These are phyloP conservation scores for Oehlia diaphana DNA, from an alignment of 192 early-diverging fungal species.

Conservation along the genomic window DNA sequence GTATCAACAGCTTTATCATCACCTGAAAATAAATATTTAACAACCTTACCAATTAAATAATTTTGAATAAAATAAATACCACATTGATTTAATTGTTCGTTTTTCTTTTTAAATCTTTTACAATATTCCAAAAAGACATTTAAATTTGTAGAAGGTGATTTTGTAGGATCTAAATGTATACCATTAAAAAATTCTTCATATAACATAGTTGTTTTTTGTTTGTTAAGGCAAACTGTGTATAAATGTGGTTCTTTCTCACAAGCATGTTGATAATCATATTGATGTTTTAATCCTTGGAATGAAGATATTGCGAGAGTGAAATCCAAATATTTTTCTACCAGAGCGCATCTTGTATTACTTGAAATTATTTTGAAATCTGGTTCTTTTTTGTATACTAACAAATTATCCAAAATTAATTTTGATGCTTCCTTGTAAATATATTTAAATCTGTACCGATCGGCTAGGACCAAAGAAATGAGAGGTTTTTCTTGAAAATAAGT, in stretches of 20 bases:
- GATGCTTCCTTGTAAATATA: slow-evolving; percentile 4
- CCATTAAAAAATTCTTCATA: neutral
- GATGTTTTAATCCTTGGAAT: neutral
- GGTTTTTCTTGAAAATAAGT: neutral
- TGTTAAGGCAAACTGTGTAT: neutral
- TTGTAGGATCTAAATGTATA: neutral
- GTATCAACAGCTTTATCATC: neutral
- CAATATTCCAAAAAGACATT: neutral
- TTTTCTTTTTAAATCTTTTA: neutral
- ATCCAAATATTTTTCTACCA: neutral
- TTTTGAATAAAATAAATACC: neutral
- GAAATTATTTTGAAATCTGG: neutral
- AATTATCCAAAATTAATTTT: slow-evolving; percentile 7
- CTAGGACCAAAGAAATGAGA: neutral
- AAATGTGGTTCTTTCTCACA: neutral
- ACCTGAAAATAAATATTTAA: neutral
- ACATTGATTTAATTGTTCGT: neutral
- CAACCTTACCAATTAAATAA: neutral
- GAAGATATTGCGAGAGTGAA: neutral
- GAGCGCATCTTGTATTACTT: neutral
- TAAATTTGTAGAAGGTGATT: neutral
- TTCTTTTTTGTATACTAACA: neutral
- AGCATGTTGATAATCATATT: neutral
- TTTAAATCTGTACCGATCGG: slow-evolving; percentile 1
- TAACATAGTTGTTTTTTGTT: neutral